Evolutionary conservation across 1,284 basidiomycete species (phyloP), one percentile per base, ranked within the genome.

Genomic region (Malassezia pachydermatis): DNA sequence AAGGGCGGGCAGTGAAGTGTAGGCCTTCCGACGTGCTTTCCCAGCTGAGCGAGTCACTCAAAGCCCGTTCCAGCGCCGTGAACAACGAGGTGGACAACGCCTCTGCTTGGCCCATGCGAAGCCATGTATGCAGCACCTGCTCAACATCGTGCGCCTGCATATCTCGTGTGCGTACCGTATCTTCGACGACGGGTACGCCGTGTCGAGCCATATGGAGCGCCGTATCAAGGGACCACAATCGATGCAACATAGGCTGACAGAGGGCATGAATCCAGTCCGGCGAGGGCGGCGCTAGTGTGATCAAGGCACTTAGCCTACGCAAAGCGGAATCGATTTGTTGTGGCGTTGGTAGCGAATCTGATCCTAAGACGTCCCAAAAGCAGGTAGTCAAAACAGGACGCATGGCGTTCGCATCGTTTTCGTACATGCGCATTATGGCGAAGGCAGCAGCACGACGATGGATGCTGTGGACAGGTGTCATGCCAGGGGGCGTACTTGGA

Each of bases 211-310:
- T 54, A 5, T 43, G 23, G 1, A 63, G 36, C 7, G 50, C 47
- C 41, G 54, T 39, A 38, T 58, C 45, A 22, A 69, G 49, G n/a
- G 54, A 46, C 28, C 68, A 44, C 19, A 66, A 59, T 35, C 58
- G 56, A 9, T 49, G 47, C 6, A 59, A 20, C 24, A 66, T 42
- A 0, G 62, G 59, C 30, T 41, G 37, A 29, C 63, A 57, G 17
- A 68, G 29, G 6, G 45, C 16, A 13, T 54, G 45, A 29, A 68
- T 55, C 39, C 65, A 65, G 8, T 48, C 49, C 2, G 67, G 57
- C 14, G 63, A 60, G 3, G 67, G 67, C 29, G 61, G 63, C 2
- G 65, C 59, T n/a, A 66, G 58, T 24, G 57, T 44, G 17, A 64
- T 38, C 17, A 62, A 51, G 20, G 56, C 52, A 2, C 48, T 52